A percentile compares a stretch with the other conserved stretches of the same genome.
These are phyloP conservation scores for Phytophthora litchii DNA, from an alignment of 352 stramenopile species.

Conservation along the genomic window DNA sequence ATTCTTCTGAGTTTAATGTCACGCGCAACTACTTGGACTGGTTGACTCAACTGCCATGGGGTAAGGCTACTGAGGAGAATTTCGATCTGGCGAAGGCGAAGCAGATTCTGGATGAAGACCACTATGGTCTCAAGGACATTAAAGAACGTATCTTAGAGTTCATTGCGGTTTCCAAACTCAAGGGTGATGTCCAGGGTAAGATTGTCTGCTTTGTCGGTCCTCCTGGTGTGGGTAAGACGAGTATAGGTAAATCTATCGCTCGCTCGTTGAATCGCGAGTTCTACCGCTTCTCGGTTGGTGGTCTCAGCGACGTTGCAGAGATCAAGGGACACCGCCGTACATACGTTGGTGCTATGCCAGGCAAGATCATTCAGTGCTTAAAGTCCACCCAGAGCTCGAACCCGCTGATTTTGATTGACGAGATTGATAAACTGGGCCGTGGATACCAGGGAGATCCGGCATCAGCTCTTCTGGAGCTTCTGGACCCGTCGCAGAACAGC, in stretches of 20 bases:
- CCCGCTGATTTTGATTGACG: conserved; percentile 98
- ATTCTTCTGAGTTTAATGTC: conserved; percentile 98
- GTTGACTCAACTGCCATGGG: conserved; percentile 97
- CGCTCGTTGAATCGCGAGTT: conserved; percentile 97
- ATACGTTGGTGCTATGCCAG: conserved; percentile 99
- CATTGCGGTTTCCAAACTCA: conserved; percentile 98
- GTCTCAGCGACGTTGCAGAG: conserved; percentile 96
- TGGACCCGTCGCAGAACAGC: conserved; percentile 98
- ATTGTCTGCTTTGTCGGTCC: conserved; percentile 97
- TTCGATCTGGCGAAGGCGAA: conserved; percentile 96
- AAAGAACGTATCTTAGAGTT: conserved; percentile 99
- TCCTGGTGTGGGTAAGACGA: conserved; percentile 93
- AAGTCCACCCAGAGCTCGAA: conserved; percentile 97
- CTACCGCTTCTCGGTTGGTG: conserved; percentile 98
- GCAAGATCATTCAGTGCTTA: conserved; percentile 99
- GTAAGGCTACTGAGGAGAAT: conserved; percentile 95
- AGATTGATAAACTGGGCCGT: conserved; percentile 91
- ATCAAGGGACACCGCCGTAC: conserved; percentile 99
- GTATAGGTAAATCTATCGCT: conserved; percentile 97
- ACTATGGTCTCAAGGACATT: conserved; percentile 98
- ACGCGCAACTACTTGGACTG: conserved; percentile 99
- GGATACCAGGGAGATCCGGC: conserved; percentile 94
- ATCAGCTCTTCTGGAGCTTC: conserved; percentile 95
- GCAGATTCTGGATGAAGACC: conserved; percentile 95
- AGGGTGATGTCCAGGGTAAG: conserved; percentile 96